phyloP scores from a whole-genome alignment of 2,329 filamentous ascomycete genomes.

The Helicocarpus griseus region DNA sequence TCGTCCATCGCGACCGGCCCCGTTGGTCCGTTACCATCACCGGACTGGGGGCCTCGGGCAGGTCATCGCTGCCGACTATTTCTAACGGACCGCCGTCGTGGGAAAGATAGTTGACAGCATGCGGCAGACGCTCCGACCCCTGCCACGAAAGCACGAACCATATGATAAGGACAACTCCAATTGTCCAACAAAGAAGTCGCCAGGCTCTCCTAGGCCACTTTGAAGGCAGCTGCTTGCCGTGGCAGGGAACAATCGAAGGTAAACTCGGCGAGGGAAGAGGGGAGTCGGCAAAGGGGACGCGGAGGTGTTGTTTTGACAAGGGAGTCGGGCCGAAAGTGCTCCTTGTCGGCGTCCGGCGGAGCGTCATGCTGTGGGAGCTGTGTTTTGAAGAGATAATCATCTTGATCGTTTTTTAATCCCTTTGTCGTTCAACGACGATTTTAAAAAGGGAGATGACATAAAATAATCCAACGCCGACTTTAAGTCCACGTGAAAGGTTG shows the following conservation, averaged over 20 bases:
- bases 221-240: constrained; percentile 51
- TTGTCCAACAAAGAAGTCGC: constrained; percentile 46
- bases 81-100: constrained; percentile 46
- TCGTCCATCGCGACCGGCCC: constrained; percentile 64
- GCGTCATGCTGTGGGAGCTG: constrained; percentile 19
- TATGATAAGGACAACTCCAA: constrained; percentile 41
- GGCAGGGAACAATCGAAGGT: constrained; percentile 56
- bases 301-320: constrained; percentile 46
- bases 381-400: constrained; percentile 27
- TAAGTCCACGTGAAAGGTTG: not conserved
- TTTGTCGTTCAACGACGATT: not conserved
- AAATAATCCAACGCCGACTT: not conserved
- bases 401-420: constrained; percentile 5
- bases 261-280: constrained; percentile 63
- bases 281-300: constrained; percentile 55
- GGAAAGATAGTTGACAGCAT: constrained; percentile 32
- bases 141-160: constrained; percentile 33
- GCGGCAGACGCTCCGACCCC: constrained; percentile 22
- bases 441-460: not conserved
- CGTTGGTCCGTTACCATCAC: constrained; percentile 57
- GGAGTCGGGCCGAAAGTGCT: constrained; percentile 12
- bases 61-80: constrained; percentile 53
- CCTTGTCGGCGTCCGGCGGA: constrained; percentile 15
- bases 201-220: constrained; percentile 50
- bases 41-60: constrained; percentile 65